phyloP scores from a whole-genome alignment of 495 filamentous ascomycete species.

The Podospora pseudopauciseta region DNA sequence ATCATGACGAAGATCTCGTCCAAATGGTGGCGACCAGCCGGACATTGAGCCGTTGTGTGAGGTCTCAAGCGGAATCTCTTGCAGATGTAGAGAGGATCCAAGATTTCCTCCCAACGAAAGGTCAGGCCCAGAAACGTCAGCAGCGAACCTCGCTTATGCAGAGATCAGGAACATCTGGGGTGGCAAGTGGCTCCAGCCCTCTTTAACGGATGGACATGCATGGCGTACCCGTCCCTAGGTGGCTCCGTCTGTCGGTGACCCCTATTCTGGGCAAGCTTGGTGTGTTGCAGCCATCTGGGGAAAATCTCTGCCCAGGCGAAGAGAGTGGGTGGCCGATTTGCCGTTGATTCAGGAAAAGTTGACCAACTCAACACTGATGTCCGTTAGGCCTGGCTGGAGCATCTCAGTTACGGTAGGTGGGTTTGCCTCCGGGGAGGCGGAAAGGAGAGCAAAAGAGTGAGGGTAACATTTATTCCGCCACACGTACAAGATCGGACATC shows the following conservation, averaged over 20 bases:
- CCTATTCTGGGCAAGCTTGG: not conserved
- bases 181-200: not conserved
- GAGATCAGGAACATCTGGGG: not conserved
- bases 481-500: too few species aligned
- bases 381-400: too few species aligned
- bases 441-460: too few species aligned
- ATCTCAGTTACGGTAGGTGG: too few species aligned
- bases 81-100: not conserved
- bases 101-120: not conserved
- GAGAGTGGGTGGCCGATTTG: not conserved
- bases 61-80: too few species aligned
- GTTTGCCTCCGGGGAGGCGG: too few species aligned
- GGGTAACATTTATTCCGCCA: too few species aligned
- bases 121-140: not conserved
- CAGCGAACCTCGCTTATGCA: conserved; percentile 7
- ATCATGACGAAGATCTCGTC: too few species aligned
- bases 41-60: too few species aligned
- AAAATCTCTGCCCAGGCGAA: not conserved
- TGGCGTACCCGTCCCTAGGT: not conserved
- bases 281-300: not conserved
- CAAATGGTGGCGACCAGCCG: too few species aligned
- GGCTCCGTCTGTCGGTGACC: not conserved
- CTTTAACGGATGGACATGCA: conserved; percentile 1
- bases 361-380: too few species aligned
- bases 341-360: not conserved